Conservation (phyloP, 352 stramenopile species). For the Phytophthora sojae region DNA sequence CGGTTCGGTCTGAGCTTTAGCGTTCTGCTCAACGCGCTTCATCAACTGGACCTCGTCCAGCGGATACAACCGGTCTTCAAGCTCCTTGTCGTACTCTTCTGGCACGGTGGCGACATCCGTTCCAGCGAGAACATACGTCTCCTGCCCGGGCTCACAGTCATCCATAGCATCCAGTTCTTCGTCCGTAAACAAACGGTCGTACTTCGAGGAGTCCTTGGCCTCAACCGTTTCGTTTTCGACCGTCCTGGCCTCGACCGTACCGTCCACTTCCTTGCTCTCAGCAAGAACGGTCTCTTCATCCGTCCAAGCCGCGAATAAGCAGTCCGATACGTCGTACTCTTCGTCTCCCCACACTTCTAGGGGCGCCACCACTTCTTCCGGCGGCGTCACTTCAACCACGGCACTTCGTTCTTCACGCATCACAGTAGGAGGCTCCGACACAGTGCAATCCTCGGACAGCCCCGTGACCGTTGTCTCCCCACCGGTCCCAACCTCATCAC, state of each 20-base stretch:
- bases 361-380: not conserved
- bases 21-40: not conserved
- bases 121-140: not conserved
- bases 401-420: not conserved
- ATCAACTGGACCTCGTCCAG: conserved; percentile 2
- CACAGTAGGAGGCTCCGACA: not conserved
- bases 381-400: not conserved
- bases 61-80: conserved; percentile 5
- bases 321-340: not conserved
- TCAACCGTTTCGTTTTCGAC: not conserved
- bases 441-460: not conserved
- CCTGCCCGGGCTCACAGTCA: not conserved
- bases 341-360: not conserved
- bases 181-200: conserved; percentile 1
- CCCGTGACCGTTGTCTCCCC: too few relatives aligned
- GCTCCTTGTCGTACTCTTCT: conserved; percentile 7
- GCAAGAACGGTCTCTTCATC: not conserved
- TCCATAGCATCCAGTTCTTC: not conserved
- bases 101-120: not conserved
- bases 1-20: not conserved
- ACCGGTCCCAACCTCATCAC: too few relatives aligned
- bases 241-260: not conserved
- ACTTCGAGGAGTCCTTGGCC: not conserved
- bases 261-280: not conserved
- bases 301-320: not conserved